Evolutionary conservation across 116 monocot species (phyloP).

Genomic region (Trichopus zeylanicus): DNA sequence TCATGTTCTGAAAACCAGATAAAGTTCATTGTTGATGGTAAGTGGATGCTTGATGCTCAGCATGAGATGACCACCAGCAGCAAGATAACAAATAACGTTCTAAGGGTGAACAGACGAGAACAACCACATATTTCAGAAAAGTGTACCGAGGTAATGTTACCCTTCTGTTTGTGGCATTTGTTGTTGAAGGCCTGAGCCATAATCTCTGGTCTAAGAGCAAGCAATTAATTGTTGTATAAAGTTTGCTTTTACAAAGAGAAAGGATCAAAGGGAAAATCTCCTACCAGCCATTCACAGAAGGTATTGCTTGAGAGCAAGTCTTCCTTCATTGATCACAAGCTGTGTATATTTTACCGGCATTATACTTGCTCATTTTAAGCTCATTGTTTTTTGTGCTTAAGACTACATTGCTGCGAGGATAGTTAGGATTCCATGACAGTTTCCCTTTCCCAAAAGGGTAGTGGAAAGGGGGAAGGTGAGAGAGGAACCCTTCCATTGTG

Average conservation of each 20-base stretch:
- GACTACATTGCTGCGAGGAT: no score
- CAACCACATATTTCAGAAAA: no score
- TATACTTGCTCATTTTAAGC: no score
- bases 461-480: neutral
- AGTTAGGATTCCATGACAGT: no score
- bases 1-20: constrained; percentile 38
- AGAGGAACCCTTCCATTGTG: neutral
- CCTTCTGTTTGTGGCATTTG: neutral
- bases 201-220: neutral
- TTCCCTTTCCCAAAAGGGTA: neutral
- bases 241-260: neutral
- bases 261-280: neutral
- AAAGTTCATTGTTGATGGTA: constrained; percentile 79
- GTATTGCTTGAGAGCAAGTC: neutral
- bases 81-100: constrained; percentile 50
- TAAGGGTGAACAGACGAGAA: constrained; percentile 40
- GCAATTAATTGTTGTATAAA: neutral
- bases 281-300: neutral
- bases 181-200: neutral
- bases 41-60: constrained; percentile 57
- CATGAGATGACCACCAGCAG: constrained; percentile 32
- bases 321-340: neutral
- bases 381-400: no score
- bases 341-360: no score
- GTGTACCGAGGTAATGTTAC: neutral